Evolutionary conservation across 305 asterid genomes (phyloP).

Genomic region (Rubia tinctorum): DNA sequence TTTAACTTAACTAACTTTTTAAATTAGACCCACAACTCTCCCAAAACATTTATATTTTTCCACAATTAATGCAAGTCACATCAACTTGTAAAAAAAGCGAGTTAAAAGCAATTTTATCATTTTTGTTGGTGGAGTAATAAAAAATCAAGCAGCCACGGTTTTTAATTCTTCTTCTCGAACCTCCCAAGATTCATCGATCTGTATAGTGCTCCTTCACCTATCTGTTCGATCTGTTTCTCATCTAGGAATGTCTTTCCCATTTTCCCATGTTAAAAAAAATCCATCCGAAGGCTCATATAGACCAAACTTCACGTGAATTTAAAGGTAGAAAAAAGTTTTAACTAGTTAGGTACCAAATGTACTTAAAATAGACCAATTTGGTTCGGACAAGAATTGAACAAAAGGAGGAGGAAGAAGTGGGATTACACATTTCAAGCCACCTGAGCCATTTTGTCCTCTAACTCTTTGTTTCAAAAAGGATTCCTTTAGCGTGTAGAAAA

Average conservation of each 20-base stretch:
- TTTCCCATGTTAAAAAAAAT: conserved; percentile 2
- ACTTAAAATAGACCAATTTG: background rate
- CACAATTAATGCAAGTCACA: too few relatives aligned
- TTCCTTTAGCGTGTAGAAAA: conserved; percentile 21
- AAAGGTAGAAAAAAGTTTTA: conserved; percentile 20
- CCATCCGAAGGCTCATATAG: conserved; percentile 12
- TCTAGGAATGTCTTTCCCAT: conserved; percentile 29
- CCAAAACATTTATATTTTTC: too few relatives aligned
- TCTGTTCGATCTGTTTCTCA: conserved; percentile 36
- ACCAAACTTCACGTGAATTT: conserved; percentile 46
- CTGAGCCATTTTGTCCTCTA: conserved; percentile 51
- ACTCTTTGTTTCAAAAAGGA: conserved; percentile 47
- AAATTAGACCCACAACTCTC: too few relatives aligned
- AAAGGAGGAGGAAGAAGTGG: background rate
- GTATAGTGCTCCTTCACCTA: conserved; percentile 43
- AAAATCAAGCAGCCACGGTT: too few relatives aligned
- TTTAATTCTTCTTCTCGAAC: conserved; percentile 26
- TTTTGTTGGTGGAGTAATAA: too few relatives aligned
- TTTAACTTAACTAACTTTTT: too few relatives aligned
- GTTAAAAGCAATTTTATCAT: too few relatives aligned
- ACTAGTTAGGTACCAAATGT: background rate
- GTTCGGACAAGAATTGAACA: background rate
- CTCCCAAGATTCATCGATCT: conserved; percentile 37
- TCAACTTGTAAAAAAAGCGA: too few relatives aligned
- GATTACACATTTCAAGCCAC: conserved; percentile 26